phyloP scores from a whole-genome alignment of 1,284 basidiomycete species.

The Cryptococcus sp. region DNA sequence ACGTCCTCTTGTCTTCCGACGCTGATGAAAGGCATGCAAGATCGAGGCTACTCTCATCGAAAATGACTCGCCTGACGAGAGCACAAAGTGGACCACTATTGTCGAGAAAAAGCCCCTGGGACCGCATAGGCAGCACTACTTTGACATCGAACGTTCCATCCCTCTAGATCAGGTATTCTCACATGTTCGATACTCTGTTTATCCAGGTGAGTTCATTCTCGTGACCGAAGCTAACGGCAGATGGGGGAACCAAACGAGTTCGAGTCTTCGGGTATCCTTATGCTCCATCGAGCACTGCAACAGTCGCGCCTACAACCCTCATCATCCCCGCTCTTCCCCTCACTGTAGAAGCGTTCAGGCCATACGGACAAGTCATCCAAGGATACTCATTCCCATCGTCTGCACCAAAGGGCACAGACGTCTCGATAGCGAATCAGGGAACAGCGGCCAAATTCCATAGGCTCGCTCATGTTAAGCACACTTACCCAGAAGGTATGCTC shows the following conservation, averaged over 20 bases:
- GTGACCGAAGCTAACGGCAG: conserved; percentile 38
- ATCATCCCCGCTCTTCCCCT: conserved; percentile 60
- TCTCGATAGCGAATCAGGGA: conserved; percentile 77
- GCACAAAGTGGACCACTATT: conserved; percentile 66
- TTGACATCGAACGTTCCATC: conserved; percentile 66
- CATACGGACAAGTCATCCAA: conserved; percentile 83
- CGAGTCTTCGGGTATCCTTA: conserved; percentile 67
- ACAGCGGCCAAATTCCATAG: conserved; percentile 88
- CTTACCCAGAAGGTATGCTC: conserved; percentile 56
- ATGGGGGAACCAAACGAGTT: conserved; percentile 91
- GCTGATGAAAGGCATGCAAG: conserved; percentile 16
- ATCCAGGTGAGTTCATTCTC: conserved; percentile 55
- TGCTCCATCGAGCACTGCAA: conserved; percentile 7
- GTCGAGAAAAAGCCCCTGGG: conserved; percentile 75
- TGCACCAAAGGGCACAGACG: conserved; percentile 54
- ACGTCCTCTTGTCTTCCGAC: conserved; percentile 50
- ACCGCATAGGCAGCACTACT: conserved; percentile 84
- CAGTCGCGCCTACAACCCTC: conserved; percentile 6
- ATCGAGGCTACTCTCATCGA: conserved; percentile 27
- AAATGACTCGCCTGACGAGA: conserved; percentile 40
- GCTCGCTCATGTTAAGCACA: conserved; percentile 61
- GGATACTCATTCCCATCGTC: conserved; percentile 51
- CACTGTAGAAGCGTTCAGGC: conserved; percentile 74
- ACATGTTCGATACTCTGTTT: conserved; percentile 83
- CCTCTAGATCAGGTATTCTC: conserved; percentile 57